Evolutionary conservation across 1,284 basidiomycete genomes (phyloP).

Genomic region (Marasmius fiardii): DNA sequence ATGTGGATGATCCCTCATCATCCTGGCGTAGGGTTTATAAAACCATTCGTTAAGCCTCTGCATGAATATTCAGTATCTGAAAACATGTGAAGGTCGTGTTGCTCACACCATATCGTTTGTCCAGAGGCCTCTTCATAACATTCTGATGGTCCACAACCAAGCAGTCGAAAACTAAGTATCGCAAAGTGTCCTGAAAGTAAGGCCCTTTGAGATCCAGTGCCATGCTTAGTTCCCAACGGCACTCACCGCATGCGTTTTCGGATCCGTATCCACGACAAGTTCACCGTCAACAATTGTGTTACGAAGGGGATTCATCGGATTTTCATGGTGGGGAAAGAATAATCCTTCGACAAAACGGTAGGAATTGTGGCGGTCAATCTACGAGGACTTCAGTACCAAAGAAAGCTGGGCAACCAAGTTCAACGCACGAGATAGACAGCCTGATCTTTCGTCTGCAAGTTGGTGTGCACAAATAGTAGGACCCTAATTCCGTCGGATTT

Average conservation of each 20-base stretch:
- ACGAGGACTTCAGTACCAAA: conserved; percentile 2
- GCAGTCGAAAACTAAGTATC: conserved; percentile 92
- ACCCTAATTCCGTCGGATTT: conserved; percentile 98
- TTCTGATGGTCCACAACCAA: conserved; percentile 86
- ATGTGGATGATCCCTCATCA: conserved; percentile 65
- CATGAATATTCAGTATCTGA: conserved; percentile 6
- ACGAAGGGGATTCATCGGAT: conserved; percentile 59
- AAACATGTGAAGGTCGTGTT: not conserved
- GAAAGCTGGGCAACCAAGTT: not conserved
- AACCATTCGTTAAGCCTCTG: conserved; percentile 86
- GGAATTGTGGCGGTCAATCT: conserved; percentile 95
- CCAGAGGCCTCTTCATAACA: conserved; percentile 79
- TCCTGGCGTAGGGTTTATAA: conserved; percentile 75
- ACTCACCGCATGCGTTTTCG: conserved; percentile 61
- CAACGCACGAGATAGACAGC: conserved; percentile 77
- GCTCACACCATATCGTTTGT: conserved; percentile 89
- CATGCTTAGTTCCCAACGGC: conserved; percentile 6
- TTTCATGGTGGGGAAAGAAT: conserved; percentile 86
- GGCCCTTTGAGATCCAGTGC: conserved; percentile 9
- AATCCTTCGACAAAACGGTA: conserved; percentile 77
- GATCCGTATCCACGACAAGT: conserved; percentile 89
- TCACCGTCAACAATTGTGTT: conserved; percentile 94
- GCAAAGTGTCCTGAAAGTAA: conserved; percentile 63
- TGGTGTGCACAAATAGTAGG: conserved; percentile 80
- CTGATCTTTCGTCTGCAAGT: conserved; percentile 62